Percentiles rank a stretch among this genome's conserved stretches.
These are phyloP conservation scores for Petrea volubilis DNA, from an alignment of 257 asterid species.

Conservation along the genomic window DNA sequence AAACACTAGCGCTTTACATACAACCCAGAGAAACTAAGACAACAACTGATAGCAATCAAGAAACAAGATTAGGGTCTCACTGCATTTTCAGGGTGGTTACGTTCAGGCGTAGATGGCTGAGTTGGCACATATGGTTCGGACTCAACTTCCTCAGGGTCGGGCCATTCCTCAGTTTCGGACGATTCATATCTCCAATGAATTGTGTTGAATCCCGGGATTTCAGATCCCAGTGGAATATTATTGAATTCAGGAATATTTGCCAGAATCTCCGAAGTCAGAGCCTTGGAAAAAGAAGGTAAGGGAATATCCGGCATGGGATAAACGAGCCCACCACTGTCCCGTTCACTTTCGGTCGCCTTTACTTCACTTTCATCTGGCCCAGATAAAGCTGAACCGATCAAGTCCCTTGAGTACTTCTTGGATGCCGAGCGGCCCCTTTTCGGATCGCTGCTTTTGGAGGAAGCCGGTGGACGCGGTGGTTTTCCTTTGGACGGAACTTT, in stretches of 20 bases:
- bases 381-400: conserved; percentile 6
- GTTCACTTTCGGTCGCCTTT: not conserved
- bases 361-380: conserved; percentile 1
- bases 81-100: not conserved
- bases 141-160: not conserved
- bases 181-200: too few species aligned
- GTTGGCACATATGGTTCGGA: not conserved
- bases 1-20: not conserved
- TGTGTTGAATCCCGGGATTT: too few species aligned
- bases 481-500: not conserved
- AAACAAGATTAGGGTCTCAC: not conserved
- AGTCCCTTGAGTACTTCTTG: not conserved
- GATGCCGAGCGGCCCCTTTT: not conserved
- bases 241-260: not conserved
- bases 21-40: not conserved
- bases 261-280: not conserved
- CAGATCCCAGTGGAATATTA: not conserved
- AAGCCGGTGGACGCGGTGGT: not conserved
- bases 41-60: not conserved
- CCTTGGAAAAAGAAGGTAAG: not conserved
- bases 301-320: not conserved
- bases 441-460: conserved; percentile 22
- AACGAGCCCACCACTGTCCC: not conserved
- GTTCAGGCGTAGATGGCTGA: not conserved
- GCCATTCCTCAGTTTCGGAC: too few species aligned